Percentiles rank a stretch among this genome's conserved stretches.
phyloP scores from a whole-genome alignment of 192 early-diverging fungal genomes.

The Coemansia sp. region DNA sequence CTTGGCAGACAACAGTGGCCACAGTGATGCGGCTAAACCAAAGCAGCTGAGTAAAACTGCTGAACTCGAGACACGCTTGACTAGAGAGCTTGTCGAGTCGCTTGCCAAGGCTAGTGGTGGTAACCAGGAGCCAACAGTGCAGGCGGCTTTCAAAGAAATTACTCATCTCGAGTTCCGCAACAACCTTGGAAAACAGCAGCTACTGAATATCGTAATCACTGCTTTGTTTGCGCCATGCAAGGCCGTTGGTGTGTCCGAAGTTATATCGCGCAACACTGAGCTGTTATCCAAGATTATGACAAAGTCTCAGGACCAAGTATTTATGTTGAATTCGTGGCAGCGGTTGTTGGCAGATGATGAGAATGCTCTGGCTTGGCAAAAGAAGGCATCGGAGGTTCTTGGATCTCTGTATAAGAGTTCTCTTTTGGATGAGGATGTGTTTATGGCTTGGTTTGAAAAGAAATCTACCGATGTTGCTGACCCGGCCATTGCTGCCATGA shows the following conservation, averaged over 20 bases:
- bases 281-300: constrained; percentile 37
- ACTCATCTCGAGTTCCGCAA: constrained; percentile 83
- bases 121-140: constrained; percentile 17
- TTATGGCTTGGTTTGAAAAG: constrained; percentile 58
- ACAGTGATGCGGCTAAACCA: constrained; percentile 7
- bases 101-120: constrained; percentile 7
- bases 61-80: constrained; percentile 27
- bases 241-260: constrained; percentile 17
- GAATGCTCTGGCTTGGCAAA: constrained; percentile 39
- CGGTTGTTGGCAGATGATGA: constrained; percentile 27
- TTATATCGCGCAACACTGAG: constrained; percentile 14
- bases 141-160: constrained; percentile 72
- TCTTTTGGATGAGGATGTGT: constrained; percentile 76
- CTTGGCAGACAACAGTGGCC: constrained; percentile 6
- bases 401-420: constrained; percentile 70
- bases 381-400: constrained; percentile 59
- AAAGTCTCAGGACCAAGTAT: constrained; percentile 33
- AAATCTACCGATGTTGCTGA: constrained; percentile 39
- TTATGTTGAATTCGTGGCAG: constrained; percentile 50
- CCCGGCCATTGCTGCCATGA: constrained; percentile 55
- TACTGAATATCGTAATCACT: constrained; percentile 63
- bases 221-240: constrained; percentile 46
- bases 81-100: constrained; percentile 15
- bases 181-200: constrained; percentile 72
- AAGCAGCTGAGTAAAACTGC: constrained; percentile 22